phyloP scores from a whole-genome alignment of 2,329 filamentous ascomycete genomes.

The Sclerotinia subarctica region DNA sequence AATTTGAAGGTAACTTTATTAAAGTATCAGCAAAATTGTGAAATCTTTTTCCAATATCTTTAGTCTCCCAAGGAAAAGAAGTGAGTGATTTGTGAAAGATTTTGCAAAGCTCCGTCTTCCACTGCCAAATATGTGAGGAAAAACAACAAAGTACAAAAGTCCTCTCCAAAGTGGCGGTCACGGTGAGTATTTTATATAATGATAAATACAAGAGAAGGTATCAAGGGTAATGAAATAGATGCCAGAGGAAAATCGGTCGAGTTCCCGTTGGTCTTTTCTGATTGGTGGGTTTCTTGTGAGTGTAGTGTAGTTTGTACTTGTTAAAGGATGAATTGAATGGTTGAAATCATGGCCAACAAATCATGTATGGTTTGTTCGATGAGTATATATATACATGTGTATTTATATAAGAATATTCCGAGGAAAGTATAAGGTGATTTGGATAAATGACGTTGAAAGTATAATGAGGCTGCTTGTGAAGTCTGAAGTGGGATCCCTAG shows the following conservation, averaged over 20 bases:
- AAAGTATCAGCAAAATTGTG: not conserved
- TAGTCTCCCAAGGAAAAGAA: not conserved
- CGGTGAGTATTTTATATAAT: slow-evolving; percentile 2
- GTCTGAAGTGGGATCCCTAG: slow-evolving; percentile 2
- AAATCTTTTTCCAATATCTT: not conserved
- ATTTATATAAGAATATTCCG: not conserved
- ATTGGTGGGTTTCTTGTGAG: not conserved
- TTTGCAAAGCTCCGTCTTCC: not conserved
- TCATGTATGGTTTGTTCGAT: not conserved
- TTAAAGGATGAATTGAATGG: slow-evolving; percentile 5
- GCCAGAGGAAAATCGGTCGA: slow-evolving; percentile 6
- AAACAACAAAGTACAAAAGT: not conserved
- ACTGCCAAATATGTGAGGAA: not conserved
- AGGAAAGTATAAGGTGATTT: not conserved
- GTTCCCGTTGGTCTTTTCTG: not conserved
- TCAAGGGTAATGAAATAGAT: not conserved
- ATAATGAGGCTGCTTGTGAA: slow-evolving; percentile 12
- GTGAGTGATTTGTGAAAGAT: not conserved
- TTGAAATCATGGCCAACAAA: not conserved
- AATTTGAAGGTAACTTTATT: not conserved
- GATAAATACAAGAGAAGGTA: slow-evolving; percentile 6
- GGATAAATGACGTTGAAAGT: not conserved
- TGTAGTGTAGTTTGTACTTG: not conserved
- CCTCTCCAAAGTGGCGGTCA: slow-evolving; percentile 13
- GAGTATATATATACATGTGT: not conserved